Evolutionary conservation across 257 asterid species (phyloP), one percentile per base, ranked within the genome.

Genomic region (Solanum ossicruentum): DNA sequence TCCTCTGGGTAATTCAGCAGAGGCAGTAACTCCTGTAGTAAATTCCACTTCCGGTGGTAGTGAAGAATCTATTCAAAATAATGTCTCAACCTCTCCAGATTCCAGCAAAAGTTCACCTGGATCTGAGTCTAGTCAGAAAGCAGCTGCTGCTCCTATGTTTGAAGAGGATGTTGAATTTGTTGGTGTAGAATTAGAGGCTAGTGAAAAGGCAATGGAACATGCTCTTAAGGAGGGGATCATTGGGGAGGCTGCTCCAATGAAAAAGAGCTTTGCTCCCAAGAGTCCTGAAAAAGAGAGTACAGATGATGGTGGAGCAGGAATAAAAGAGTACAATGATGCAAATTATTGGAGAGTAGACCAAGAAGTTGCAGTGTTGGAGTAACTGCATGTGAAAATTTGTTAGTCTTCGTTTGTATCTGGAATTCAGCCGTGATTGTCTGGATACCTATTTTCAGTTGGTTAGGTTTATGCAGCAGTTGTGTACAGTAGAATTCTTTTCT

Each of bases 161-260:
- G 98, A 97, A 90, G 98, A 94, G 91, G 99, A 95, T 32, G 98
- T 94, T n/a, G 98, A 97, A 89, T 97, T 97, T 83, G 98, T 97
- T 47, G 99, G 98, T 12, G 98, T 93, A 41, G 98, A 95, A 90
- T 71, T 93, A 66, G 99, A 94, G 90, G 98, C 98, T 11, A 94
- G 95, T 0, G 91, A 86, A 88, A 86, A 85, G 87, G 93, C 97
- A 85, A 93, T 93, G 97, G 98, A 93, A 72, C 97, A 91, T 71
- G 98, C 99, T 81, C 89, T 95, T 1, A 93, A 95, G 89, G 99
- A 97, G 89, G 98, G 99, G 85, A 92, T 93, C n/a, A 98, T 95
- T 55, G 98, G 98, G 86, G 98, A 95, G 88, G 98, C 98, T 0
- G 97, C 93, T 45, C 93, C 98, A 0, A 78, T 97, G 85, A 97